A percentile compares a stretch with the other conserved stretches of the same genome.
These are phyloP conservation scores for Elongisporangium anandrum DNA, from an alignment of 352 stramenopile species.

Conservation along the genomic window DNA sequence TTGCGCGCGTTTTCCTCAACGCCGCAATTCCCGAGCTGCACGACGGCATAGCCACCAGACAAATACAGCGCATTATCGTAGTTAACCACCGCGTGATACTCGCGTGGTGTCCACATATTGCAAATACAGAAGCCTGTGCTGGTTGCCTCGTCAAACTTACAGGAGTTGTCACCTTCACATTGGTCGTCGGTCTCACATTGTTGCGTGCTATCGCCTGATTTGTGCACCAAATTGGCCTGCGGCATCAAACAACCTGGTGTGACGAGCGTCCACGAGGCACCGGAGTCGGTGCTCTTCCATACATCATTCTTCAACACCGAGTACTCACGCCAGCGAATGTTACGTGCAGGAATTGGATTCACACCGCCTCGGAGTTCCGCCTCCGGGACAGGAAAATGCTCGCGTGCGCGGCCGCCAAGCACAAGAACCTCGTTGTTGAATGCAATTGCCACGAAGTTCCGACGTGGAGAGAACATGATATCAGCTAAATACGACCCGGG, in stretches of 20 bases:
- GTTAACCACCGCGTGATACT: constrained; percentile 58
- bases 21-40: constrained; percentile 64
- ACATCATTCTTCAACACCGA: constrained; percentile 77
- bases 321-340: constrained; percentile 56
- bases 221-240: constrained; percentile 45
- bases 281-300: constrained; percentile 67
- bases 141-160: constrained; percentile 36
- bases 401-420: constrained; percentile 52
- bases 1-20: constrained; percentile 51
- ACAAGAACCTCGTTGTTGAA: constrained; percentile 63
- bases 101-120: constrained; percentile 74
- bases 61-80: constrained; percentile 43
- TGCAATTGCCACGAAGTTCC: constrained; percentile 56
- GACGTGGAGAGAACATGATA: constrained; percentile 72
- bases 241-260: constrained; percentile 59
- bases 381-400: constrained; percentile 55
- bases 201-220: constrained; percentile 29
- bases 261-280: constrained; percentile 67
- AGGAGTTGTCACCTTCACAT: constrained; percentile 59
- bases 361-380: constrained; percentile 41
- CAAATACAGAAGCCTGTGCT: constrained; percentile 54
- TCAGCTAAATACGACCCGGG: constrained; percentile 66
- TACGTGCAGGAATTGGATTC: constrained; percentile 19
- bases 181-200: constrained; percentile 66
- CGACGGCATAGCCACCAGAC: constrained; percentile 54